phyloP scores from a whole-genome alignment of 331 rosid species.

The Rhamnella rubrinervis region DNA sequence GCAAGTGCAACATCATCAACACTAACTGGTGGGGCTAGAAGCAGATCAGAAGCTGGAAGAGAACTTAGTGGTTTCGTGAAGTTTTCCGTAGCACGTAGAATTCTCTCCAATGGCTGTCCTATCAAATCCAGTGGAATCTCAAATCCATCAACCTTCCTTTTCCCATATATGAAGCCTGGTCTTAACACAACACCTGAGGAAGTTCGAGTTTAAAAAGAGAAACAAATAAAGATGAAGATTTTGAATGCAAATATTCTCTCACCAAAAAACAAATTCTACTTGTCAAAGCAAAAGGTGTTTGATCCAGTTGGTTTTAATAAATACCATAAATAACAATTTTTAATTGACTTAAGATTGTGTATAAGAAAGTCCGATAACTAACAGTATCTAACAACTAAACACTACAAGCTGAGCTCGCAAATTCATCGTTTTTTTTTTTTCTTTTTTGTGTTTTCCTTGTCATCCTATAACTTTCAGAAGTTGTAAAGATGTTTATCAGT shows the following conservation, averaged over 20 bases:
- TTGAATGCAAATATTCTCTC: not conserved
- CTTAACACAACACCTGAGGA: constrained; percentile 78
- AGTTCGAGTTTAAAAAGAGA: not conserved
- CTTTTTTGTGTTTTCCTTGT: no score
- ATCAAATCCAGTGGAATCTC: constrained; percentile 86
- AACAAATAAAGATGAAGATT: not conserved
- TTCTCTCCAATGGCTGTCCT: constrained; percentile 79
- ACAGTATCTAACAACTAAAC: not conserved
- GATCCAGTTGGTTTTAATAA: no score
- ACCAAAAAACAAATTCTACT: no score
- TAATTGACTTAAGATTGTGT: no score
- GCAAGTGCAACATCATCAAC: constrained; percentile 88
- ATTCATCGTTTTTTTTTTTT: no score
- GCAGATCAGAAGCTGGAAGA: constrained; percentile 84
- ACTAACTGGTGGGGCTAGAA: constrained; percentile 85
- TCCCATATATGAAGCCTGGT: constrained; percentile 90
- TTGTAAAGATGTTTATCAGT: no score
- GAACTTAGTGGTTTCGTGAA: constrained; percentile 81
- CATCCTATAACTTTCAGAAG: no score
- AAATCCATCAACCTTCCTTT: constrained; percentile 75
- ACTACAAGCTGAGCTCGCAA: no score
- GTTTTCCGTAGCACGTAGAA: constrained; percentile 59
- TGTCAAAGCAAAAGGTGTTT: no score
- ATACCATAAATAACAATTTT: no score
- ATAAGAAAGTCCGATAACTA: not conserved